A percentile compares a stretch with the other conserved stretches of the same genome.
Evolutionary conservation across 1,139 yeast genomes (phyloP).

Genomic region (Geotrichum europaeum): DNA sequence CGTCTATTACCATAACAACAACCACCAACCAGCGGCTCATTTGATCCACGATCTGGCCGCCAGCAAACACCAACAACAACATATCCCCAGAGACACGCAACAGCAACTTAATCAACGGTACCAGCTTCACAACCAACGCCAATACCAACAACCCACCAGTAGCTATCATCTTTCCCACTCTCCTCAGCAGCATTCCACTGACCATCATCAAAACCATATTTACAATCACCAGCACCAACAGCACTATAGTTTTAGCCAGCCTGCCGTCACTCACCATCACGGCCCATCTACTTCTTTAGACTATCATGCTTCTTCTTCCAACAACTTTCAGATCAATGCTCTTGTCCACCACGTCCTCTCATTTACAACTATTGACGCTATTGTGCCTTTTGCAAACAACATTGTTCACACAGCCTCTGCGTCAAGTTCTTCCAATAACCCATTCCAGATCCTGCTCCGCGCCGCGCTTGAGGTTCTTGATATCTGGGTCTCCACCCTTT

Average conservation of each 20-base stretch:
- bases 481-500: constrained; percentile 9
- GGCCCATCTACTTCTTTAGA: not conserved
- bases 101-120: not conserved
- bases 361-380: constrained; percentile 5
- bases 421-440: not conserved
- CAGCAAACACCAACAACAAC: not conserved
- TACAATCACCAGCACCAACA: not conserved
- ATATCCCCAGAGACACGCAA: not conserved
- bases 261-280: not conserved
- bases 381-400: constrained; percentile 9
- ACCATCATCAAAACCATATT: not conserved
- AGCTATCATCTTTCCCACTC: not conserved
- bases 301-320: not conserved
- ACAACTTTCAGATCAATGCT: not conserved
- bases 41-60: not conserved
- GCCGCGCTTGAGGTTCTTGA: constrained; percentile 6
- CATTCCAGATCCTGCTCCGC: not conserved
- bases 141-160: not conserved
- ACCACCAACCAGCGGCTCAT: not conserved
- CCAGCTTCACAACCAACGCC: not conserved
- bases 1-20: not conserved
- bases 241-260: not conserved
- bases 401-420: not conserved
- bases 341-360: not conserved
- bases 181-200: no score